Conservation (phyloP, 2,329 filamentous ascomycete species). For the Pseudogymnoascus sp. region DNA sequence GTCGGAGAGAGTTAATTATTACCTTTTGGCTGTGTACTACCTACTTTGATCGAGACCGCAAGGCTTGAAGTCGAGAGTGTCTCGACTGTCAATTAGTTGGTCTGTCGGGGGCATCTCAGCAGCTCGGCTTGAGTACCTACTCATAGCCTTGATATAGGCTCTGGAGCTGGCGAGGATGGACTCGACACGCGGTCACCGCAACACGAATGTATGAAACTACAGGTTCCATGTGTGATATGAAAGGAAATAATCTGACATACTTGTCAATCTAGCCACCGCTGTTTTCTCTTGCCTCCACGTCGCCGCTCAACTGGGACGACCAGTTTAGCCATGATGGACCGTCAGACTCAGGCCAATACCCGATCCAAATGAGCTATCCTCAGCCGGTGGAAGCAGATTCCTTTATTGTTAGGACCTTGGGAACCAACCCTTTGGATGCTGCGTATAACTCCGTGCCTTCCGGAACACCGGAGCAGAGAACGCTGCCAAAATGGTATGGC, state of each 20-base stretch:
- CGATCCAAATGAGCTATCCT: not conserved
- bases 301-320: not conserved
- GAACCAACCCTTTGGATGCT: not conserved
- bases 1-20: not conserved
- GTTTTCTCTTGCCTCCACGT: not conserved
- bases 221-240: not conserved
- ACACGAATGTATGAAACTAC: constrained; percentile 1
- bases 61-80: not conserved
- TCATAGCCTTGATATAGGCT: not conserved
- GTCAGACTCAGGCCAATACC: not conserved
- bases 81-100: not conserved
- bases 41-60: not conserved
- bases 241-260: not conserved
- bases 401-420: not conserved
- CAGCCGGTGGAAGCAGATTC: not conserved
- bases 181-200: not conserved
- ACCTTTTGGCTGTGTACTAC: not conserved
- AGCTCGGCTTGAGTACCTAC: not conserved
- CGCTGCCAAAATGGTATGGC: not conserved
- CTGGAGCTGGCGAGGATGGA: not conserved
- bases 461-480: not conserved
- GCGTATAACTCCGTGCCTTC: not conserved
- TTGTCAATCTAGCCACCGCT: not conserved
- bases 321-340: not conserved
- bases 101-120: not conserved